Percentiles rank a stretch among this genome's conserved stretches.
phyloP scores from a whole-genome alignment of 2,329 filamentous ascomycete species.

The Fusarium sp. region DNA sequence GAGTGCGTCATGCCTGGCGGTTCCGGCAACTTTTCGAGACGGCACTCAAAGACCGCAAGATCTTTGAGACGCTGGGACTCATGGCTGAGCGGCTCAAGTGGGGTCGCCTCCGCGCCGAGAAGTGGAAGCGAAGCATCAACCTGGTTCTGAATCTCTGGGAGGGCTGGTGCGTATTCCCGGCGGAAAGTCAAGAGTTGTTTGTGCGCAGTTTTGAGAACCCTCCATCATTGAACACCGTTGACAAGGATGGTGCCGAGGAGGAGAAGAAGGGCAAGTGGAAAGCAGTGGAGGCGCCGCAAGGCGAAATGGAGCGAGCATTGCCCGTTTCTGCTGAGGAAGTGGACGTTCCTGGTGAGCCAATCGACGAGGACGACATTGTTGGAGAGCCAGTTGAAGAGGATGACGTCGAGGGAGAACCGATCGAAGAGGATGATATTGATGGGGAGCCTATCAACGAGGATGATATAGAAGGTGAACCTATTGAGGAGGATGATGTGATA shows the following conservation, averaged over 20 bases:
- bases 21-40: slow-evolving; percentile 82
- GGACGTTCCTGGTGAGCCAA: slow-evolving; percentile 58
- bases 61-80: slow-evolving; percentile 77
- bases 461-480: slow-evolving; percentile 57
- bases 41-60: slow-evolving; percentile 69
- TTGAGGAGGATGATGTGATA: slow-evolving; percentile 56
- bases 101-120: slow-evolving; percentile 82
- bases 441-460: slow-evolving; percentile 57
- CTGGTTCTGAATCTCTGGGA: slow-evolving; percentile 75
- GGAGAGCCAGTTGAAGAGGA: slow-evolving; percentile 55
- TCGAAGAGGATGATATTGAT: slow-evolving; percentile 59
- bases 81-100: slow-evolving; percentile 76
- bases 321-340: slow-evolving; percentile 51
- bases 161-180: slow-evolving; percentile 75
- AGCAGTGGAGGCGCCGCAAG: slow-evolving; percentile 53
- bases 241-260: slow-evolving; percentile 39
- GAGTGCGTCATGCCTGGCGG: slow-evolving; percentile 84
- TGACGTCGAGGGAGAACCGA: slow-evolving; percentile 58
- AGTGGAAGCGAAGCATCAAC: slow-evolving; percentile 80
- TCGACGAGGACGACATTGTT: slow-evolving; percentile 52
- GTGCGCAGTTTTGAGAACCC: slow-evolving; percentile 74
- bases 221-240: slow-evolving; percentile 53
- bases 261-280: slow-evolving; percentile 58
- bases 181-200: slow-evolving; percentile 75
- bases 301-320: slow-evolving; percentile 27